Evolutionary conservation across 2,329 filamentous ascomycete species (phyloP), one percentile per base, ranked within the genome.

Genomic region (Calycina herbarum): DNA sequence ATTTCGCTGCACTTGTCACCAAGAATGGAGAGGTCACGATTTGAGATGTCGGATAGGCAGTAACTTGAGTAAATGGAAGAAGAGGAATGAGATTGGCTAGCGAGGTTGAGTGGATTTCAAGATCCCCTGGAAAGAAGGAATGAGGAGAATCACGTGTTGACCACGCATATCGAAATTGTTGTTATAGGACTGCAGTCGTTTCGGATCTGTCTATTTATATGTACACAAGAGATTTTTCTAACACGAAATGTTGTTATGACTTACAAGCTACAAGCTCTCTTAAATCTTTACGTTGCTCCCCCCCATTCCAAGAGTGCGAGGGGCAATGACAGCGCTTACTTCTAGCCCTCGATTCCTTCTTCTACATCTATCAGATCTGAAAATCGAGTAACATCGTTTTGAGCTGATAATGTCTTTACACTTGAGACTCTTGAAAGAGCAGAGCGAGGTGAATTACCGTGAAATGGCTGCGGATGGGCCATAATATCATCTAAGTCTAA

Each of bases 401-500:
- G 38, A 40, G 17, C 38, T 17, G 38, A 40, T 40, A 40, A 40
- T 17, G 13, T 40, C 38, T 40, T 40, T 13, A 40, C 38, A 5
- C 38, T 40, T 40, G 38, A 40, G 38, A 40, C 38, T 40, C 38
- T 40, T 40, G 38, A 40, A 40, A 40, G 11, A 15, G 13, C 38
- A 40, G 38, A 13, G 13, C 38, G 38, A 40, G 38, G 38, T 40
- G 38, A 15, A 17, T 40, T 40, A 13, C 13, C 38, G 38, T 40
- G 38, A 13, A 40, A 40, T 40, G 38, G 38, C 38, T 40, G 38
- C 33, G 65, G 59, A 60, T 64, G 24, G 17, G 59, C 38, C 62
- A 69, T 67, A 54, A 72, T 72, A 33, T 72, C 71, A 35, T 71
- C 67, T 20, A 73, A 63, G 35, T 72, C 70, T 15, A 71, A 62